These are phyloP conservation scores for Bipolaris sorokiniana DNA, from an alignment of 2,329 filamentous ascomycete species.

Conservation along the genomic window DNA sequence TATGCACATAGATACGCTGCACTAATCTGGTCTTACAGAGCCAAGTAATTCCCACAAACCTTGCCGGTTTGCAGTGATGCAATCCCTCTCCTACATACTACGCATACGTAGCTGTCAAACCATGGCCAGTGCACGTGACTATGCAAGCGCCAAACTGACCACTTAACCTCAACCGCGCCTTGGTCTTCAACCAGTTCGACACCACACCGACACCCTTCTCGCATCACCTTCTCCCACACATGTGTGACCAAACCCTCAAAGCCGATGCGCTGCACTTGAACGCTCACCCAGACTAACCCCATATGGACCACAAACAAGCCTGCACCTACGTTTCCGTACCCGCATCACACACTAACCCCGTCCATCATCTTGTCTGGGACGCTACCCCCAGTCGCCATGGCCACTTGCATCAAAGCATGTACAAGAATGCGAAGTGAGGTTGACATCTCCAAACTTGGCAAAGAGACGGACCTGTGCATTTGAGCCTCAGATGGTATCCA, in stretches of 20 bases:
- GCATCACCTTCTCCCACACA: background rate
- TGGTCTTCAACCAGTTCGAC: conserved; percentile 6
- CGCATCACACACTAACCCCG: background rate
- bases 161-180: conserved; percentile 10
- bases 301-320: conserved; percentile 4
- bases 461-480: conserved; percentile 11
- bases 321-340: background rate
- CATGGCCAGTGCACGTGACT: conserved; percentile 14
- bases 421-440: too few species aligned
- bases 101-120: background rate
- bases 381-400: background rate
- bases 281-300: background rate
- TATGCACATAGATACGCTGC: background rate
- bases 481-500: background rate
- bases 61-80: background rate
- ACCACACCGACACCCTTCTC: conserved; percentile 5
- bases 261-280: conserved; percentile 9
- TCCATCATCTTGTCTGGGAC: background rate
- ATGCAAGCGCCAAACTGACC: conserved; percentile 10
- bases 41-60: background rate
- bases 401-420: background rate
- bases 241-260: background rate
- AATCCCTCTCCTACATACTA: too few species aligned
- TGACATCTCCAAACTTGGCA: background rate
- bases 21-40: background rate